Evolutionary conservation across 192 early-diverging fungal genomes (phyloP), one percentile per base, ranked within the genome.

Genomic region (Neocallimastix lanati): DNA sequence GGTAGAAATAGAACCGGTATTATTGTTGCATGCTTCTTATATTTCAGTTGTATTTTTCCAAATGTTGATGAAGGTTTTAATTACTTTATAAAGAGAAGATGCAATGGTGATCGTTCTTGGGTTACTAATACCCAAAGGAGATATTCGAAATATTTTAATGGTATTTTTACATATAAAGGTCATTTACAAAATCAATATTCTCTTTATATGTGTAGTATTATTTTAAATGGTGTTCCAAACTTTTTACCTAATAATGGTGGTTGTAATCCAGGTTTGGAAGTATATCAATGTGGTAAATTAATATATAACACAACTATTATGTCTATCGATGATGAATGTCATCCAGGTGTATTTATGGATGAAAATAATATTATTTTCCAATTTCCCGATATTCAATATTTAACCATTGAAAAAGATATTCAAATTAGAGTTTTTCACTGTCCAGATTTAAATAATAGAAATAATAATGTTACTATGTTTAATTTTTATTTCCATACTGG

Each of bases 401-500:
- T 87, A 21, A 21, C 82, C 14, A 76, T 87, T 38, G 84, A 85
- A 5, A 76, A 77, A 25, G 88, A 89, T 80, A 82, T 89, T 25
- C 88, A 88, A 76, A 58, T 88, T 18, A 82, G 88, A 18, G 78
- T 79, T 35, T 79, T 35, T 18, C 79, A 79, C 77, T 83, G 81
- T 35, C 83, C 84, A 1, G 84, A 86, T 77, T 79, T 82, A 7
- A 77, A 80, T 27, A 36, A 79, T 29, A 29, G 81, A 28, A 78
- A 84, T 6, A 83, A 88, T 38, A 80, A 88, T 76, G 82, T 81
- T 28, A 89, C 89, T 0, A 85, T 90, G 79, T 82, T 88, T 27
- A 85, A 83, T 29, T 86, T 90, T 76, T 86, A 87, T 2, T 90
- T 90, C 80, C 82, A 90, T 78, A 86, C 87, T n/a, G 89, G 89